Conservation (phyloP, 768 basidiomycete genomes). For the Pleurotus pulmonarius region DNA sequence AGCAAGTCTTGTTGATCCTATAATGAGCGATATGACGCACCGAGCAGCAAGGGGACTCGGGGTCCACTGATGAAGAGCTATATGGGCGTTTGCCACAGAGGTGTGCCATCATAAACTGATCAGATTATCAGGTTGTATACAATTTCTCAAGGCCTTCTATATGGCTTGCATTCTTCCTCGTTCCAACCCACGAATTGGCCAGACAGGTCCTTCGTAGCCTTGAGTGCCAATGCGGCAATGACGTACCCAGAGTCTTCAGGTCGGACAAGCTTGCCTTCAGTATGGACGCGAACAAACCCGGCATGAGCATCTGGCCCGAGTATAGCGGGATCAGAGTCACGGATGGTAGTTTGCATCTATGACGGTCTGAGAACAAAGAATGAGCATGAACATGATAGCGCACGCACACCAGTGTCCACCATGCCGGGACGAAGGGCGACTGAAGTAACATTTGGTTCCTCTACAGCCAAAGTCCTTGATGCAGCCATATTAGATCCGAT, state of each 20-base stretch:
- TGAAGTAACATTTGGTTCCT: slow-evolving; percentile 72
- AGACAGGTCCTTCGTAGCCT: slow-evolving; percentile 56
- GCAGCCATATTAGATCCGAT: not conserved
- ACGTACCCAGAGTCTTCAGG: slow-evolving; percentile 76
- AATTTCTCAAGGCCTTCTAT: slow-evolving; percentile 24
- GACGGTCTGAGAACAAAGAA: slow-evolving; percentile 5
- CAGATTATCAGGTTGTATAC: too few relatives aligned
- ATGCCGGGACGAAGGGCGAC: slow-evolving; percentile 85
- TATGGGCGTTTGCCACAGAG: too few relatives aligned
- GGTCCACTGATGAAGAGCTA: too few relatives aligned
- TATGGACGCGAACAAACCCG: slow-evolving; percentile 54
- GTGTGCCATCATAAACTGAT: too few relatives aligned
- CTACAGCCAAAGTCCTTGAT: slow-evolving; percentile 74
- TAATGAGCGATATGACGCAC: too few relatives aligned
- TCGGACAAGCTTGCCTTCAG: slow-evolving; percentile 66
- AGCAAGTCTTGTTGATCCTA: too few relatives aligned
- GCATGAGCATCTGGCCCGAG: slow-evolving; percentile 57
- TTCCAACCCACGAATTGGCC: slow-evolving; percentile 86
- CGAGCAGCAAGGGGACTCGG: too few relatives aligned
- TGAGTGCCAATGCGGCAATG: slow-evolving; percentile 71
- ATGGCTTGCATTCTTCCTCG: slow-evolving; percentile 60
- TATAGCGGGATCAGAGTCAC: slow-evolving; percentile 42
- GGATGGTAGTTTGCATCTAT: slow-evolving; percentile 69
- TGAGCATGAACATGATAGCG: not conserved
- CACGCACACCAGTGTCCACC: slow-evolving; percentile 74